Base-by-base conservation (phyloP, 495 filamentous ascomycete genomes). In the Penicillium cosmopolitanum region DNA sequence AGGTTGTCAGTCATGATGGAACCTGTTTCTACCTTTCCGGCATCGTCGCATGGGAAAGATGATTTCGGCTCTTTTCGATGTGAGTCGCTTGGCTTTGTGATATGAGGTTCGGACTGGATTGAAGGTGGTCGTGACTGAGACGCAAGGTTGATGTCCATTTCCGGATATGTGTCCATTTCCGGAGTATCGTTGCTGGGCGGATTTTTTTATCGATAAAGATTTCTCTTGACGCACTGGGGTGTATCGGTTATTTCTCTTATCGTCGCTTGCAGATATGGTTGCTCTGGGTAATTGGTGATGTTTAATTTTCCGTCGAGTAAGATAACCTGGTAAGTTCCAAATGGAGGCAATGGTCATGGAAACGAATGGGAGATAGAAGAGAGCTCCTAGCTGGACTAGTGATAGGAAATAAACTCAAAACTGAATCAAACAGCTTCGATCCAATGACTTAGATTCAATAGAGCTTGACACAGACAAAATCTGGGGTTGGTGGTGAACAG, bases 1-100 rank as follows among this genome's bases (percentile, higher is more conserved):
- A 48, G 46, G n/a, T 48, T 48, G 46, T 48, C 23, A 48, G 46
- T 48, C 46, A 48, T 48, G 2, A 48, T 23, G 9, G 46, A 48
- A n/a, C 46, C 46, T 5, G 46, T 48, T 28, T 48, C 46, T 23
- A 18, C 46, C 15, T 25, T 48, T 0, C 21, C 23, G 2, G 46
- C 46, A n/a, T 23, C 46, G 46, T 48, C 46, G 21, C 23, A 48
- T 23, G 19, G 19, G 46, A 9, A 12, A 12, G 46, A 9, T 11
- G 21, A 23, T 48, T 28, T 28, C 19, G 19, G 21, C 9, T 25
- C 46, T 48, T 44, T 48, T 19, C 15, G 46, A 15, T 48, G 46
- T 25, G 23, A n/a, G 46, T 48, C 21, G 10, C n/a, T 23, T 23
- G 46, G 46, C 46, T 48, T 48, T 12, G 11, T 48, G 46, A 28